Evolutionary conservation across 2,329 filamentous ascomycete genomes (phyloP).

Genomic region (Fusarium sp.): DNA sequence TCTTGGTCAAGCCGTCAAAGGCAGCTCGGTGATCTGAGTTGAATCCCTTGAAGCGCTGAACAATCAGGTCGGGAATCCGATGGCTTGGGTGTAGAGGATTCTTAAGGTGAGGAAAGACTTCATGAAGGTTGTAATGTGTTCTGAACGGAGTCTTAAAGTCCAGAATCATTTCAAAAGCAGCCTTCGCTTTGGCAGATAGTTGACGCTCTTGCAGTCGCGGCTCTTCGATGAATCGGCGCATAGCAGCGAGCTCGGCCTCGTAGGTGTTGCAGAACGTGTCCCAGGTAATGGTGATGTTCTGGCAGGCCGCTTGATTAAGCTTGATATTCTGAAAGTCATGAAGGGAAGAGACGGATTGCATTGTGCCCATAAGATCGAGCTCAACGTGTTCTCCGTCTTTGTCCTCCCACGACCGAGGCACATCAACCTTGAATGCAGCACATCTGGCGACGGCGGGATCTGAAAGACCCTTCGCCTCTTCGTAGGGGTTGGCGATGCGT

Average conservation of each 20-base stretch:
- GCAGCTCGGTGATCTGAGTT: slow-evolving; percentile 52
- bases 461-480: slow-evolving; percentile 19
- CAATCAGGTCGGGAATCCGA: slow-evolving; percentile 38
- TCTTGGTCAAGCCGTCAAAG: slow-evolving; percentile 46
- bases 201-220: slow-evolving; percentile 28
- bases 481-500: slow-evolving; percentile 47
- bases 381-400: slow-evolving; percentile 38
- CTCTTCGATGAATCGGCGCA: slow-evolving; percentile 38
- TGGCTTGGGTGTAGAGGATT: slow-evolving; percentile 37
- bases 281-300: slow-evolving; percentile 44
- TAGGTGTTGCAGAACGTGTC: slow-evolving; percentile 43
- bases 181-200: slow-evolving; percentile 14
- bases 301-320: slow-evolving; percentile 22
- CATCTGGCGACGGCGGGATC: slow-evolving; percentile 26
- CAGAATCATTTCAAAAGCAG: slow-evolving; percentile 48
- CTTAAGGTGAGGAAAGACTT: slow-evolving; percentile 47
- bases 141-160: slow-evolving; percentile 42
- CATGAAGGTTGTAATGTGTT: slow-evolving; percentile 38
- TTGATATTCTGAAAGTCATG: slow-evolving; percentile 29
- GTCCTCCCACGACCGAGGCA: slow-evolving; percentile 44
- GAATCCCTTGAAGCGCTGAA: slow-evolving; percentile 47
- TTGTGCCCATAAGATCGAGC: slow-evolving; percentile 69
- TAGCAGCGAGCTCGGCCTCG: slow-evolving; percentile 48
- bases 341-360: slow-evolving; percentile 66
- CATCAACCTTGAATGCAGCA: slow-evolving; percentile 49